phyloP scores from a whole-genome alignment of 2,329 filamentous ascomycete genomes.

The Dothideomycetidae sp. region DNA sequence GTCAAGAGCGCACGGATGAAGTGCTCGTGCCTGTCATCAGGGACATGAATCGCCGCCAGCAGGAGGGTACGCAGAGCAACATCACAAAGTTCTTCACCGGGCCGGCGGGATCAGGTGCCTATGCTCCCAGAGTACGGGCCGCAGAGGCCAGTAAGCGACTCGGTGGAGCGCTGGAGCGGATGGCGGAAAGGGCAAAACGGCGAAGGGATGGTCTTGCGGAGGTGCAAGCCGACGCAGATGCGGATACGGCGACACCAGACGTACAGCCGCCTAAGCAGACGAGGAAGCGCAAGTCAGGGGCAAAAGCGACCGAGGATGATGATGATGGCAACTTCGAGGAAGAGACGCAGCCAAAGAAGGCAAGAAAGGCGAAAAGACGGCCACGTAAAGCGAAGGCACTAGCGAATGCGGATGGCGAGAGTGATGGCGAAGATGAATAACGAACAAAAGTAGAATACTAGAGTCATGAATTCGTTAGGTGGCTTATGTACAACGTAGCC shows the following conservation, averaged over 20 bases:
- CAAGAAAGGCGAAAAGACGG: constrained; percentile 8
- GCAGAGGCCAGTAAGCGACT: constrained; percentile 58
- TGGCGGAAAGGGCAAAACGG: constrained; percentile 42
- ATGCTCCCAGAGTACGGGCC: constrained; percentile 52
- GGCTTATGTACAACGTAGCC: no score
- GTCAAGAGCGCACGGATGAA: constrained; percentile 81
- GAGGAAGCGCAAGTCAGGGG: constrained; percentile 10
- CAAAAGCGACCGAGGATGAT: not conserved
- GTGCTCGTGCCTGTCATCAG: constrained; percentile 87
- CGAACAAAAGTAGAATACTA: constrained; percentile 1
- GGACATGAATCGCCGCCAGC: constrained; percentile 81
- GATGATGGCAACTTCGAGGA: constrained; percentile 13
- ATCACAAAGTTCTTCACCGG: constrained; percentile 89
- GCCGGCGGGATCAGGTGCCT: constrained; percentile 53
- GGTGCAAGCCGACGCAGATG: constrained; percentile 7
- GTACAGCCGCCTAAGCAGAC: constrained; percentile 9
- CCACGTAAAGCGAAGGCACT: constrained; percentile 8
- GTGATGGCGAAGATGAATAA: constrained; percentile 2
- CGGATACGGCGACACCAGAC: constrained; percentile 7
- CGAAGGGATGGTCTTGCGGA: constrained; percentile 15
- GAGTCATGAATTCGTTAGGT: no score
- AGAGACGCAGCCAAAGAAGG: constrained; percentile 10
- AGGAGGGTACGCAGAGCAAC: constrained; percentile 87
- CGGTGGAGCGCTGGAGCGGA: constrained; percentile 56
- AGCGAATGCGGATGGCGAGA: constrained; percentile 3